Evolutionary conservation across 441 rosid species (phyloP).

Genomic region (Eruca vesicaria): DNA sequence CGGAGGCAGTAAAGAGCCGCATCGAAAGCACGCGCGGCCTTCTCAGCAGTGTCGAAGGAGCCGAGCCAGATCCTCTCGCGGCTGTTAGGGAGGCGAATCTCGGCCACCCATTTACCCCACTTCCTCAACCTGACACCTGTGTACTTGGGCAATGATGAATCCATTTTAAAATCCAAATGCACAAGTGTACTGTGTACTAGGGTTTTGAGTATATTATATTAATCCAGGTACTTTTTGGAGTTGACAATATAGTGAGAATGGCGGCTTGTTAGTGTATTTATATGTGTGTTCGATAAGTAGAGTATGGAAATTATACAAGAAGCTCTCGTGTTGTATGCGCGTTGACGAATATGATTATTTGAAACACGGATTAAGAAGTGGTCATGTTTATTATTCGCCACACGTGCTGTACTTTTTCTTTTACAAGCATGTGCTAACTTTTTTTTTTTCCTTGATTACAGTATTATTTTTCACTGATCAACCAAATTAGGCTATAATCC

Average conservation of each 20-base stretch:
- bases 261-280: conserved; percentile 30
- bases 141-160: conserved; percentile 45
- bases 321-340: conserved; percentile 28
- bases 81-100: conserved; percentile 85
- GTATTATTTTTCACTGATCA: background rate
- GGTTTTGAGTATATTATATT: background rate
- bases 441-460: background rate
- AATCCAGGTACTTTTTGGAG: conserved; percentile 7
- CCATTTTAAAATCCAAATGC: conserved; percentile 12
- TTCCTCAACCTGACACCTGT: conserved; percentile 83
- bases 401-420: conserved; percentile 20
- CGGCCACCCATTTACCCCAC: conserved; percentile 97
- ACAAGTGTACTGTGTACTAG: background rate
- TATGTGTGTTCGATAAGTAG: conserved; percentile 8
- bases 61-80: conserved; percentile 91
- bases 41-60: conserved; percentile 65
- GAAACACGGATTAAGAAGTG: conserved; percentile 14
- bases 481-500: background rate
- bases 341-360: conserved; percentile 19
- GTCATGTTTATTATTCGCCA: background rate
- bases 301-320: background rate
- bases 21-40: conserved; percentile 93
- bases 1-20: conserved; percentile 79
- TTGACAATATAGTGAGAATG: conserved; percentile 24
- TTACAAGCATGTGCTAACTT: background rate